Evolutionary conservation across 306 rosid species (phyloP).

Genomic region (Gleditsia sinensis): DNA sequence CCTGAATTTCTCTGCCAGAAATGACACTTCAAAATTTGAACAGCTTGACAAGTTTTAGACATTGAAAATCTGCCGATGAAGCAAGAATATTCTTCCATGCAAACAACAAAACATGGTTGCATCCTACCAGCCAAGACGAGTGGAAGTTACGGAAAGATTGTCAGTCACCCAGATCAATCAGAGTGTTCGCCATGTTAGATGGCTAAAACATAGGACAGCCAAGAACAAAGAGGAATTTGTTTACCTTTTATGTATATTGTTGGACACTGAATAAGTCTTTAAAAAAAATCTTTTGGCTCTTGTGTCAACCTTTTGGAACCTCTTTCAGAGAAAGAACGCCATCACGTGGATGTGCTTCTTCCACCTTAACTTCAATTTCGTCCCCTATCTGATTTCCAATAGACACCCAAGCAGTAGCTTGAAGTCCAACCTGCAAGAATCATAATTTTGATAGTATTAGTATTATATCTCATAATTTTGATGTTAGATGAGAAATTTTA

Average conservation of each 20-base stretch:
- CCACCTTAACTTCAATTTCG: slow-evolving; percentile 76
- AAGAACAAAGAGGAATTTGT: background rate
- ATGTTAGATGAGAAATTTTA: slow-evolving; percentile 6
- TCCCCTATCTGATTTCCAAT: slow-evolving; percentile 78
- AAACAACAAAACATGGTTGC: background rate
- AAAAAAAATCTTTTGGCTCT: slow-evolving; percentile 13
- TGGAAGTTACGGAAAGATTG: background rate
- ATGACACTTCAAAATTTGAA: slow-evolving; percentile 25
- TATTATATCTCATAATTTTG: no score
- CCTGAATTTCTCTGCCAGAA: slow-evolving; percentile 23
- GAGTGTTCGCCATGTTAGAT: background rate
- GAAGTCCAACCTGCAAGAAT: slow-evolving; percentile 81
- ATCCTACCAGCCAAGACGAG: slow-evolving; percentile 1
- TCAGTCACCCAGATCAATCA: background rate
- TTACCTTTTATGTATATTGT: slow-evolving; percentile 32
- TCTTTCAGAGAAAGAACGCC: slow-evolving; percentile 76
- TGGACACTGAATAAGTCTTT: background rate
- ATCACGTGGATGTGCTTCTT: slow-evolving; percentile 88
- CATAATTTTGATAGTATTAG: no score
- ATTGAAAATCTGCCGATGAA: slow-evolving; percentile 10
- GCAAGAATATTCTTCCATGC: slow-evolving; percentile 27
- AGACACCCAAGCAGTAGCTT: slow-evolving; percentile 79
- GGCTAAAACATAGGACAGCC: background rate
- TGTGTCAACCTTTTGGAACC: slow-evolving; percentile 43
- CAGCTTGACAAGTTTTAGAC: slow-evolving; percentile 17